Evolutionary conservation across 495 filamentous ascomycete species (phyloP).

Genomic region (Annulohypoxylon bovei): DNA sequence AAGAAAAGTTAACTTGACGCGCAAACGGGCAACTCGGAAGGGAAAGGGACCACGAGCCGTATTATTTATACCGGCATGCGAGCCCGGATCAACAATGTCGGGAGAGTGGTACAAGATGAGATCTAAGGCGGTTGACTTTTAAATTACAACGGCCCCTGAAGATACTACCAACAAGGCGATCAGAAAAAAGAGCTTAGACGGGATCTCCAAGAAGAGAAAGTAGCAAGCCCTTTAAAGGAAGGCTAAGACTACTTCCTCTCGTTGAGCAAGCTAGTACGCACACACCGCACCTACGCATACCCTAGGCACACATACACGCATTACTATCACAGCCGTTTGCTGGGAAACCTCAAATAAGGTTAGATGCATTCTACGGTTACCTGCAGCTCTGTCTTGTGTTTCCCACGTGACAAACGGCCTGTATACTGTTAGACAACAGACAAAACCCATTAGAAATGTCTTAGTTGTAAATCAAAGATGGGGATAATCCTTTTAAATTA

Average conservation of each 20-base stretch:
- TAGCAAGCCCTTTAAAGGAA: constrained; percentile 9
- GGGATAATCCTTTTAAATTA: background rate
- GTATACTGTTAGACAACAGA: constrained; percentile 30
- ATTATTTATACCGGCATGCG: constrained; percentile 37
- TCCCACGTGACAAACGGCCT: constrained; percentile 51
- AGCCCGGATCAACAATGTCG: constrained; percentile 19
- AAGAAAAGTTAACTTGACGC: constrained; percentile 23
- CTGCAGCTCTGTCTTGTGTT: constrained; percentile 49
- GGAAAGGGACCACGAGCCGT: constrained; percentile 31
- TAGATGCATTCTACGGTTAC: constrained; percentile 45
- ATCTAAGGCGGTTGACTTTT: constrained; percentile 6
- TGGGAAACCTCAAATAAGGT: constrained; percentile 47
- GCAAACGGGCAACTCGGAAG: constrained; percentile 37
- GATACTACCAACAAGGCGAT: background rate
- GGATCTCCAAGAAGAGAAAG: constrained; percentile 2
- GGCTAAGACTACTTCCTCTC: constrained; percentile 10
- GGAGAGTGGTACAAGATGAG: constrained; percentile 11
- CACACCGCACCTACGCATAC: constrained; percentile 7
- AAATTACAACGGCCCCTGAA: background rate
- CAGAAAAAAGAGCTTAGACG: background rate
- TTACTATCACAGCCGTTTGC: constrained; percentile 45
- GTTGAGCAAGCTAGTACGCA: constrained; percentile 20
- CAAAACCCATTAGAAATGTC: constrained; percentile 21
- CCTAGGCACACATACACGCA: constrained; percentile 13
- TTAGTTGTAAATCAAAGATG: constrained; percentile 14